A percentile compares a stretch with the other conserved stretches of the same genome.
phyloP scores from a whole-genome alignment of 2,329 filamentous ascomycete genomes.

The Beauveria scarabaeidicola region DNA sequence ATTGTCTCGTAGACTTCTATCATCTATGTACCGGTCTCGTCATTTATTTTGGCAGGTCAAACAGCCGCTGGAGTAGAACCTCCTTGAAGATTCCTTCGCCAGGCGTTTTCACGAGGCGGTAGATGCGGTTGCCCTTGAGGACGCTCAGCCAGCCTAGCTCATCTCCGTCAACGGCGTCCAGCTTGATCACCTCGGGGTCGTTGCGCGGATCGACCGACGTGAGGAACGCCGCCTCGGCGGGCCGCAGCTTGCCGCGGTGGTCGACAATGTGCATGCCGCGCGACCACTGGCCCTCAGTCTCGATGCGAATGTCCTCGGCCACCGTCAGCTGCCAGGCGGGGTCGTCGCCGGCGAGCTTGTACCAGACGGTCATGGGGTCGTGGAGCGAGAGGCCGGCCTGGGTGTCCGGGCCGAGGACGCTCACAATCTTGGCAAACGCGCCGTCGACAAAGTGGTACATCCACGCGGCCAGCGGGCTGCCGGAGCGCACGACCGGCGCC shows the following conservation, averaged over 20 bases:
- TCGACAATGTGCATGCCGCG: constrained; percentile 85
- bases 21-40: constrained; percentile 16
- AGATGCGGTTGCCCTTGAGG: constrained; percentile 69
- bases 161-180: constrained; percentile 58
- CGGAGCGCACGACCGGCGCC: constrained; percentile 45
- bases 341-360: constrained; percentile 50
- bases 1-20: not conserved
- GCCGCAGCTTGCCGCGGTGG: constrained; percentile 51
- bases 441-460: constrained; percentile 61
- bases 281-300: constrained; percentile 91
- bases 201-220: constrained; percentile 33
- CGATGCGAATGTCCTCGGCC: constrained; percentile 76
- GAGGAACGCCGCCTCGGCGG: constrained; percentile 32
- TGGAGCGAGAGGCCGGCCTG: constrained; percentile 60
- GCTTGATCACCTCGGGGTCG: constrained; percentile 29
- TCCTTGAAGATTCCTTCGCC: constrained; percentile 59
- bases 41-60: constrained; percentile 29
- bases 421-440: constrained; percentile 60
- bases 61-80: constrained; percentile 57
- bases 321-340: constrained; percentile 48
- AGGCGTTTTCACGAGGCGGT: constrained; percentile 62
- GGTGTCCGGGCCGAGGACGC: constrained; percentile 48
- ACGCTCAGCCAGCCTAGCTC: constrained; percentile 66
- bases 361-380: constrained; percentile 74
- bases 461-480: constrained; percentile 69